These are phyloP conservation scores for Malania oleifera DNA, from an alignment of 164 flowering plant species.

Conservation along the genomic window DNA sequence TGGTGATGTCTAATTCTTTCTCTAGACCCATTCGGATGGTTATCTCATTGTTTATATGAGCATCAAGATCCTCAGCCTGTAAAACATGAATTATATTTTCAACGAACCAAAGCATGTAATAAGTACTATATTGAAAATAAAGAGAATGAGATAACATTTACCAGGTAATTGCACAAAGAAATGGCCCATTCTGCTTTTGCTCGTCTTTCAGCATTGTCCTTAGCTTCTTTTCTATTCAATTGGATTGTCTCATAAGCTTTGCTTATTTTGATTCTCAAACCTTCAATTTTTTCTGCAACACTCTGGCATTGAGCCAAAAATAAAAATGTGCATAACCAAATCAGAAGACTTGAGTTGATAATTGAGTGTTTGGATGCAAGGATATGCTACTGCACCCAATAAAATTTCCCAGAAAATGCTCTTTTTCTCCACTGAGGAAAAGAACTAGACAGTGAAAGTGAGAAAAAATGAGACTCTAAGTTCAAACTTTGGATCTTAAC, in stretches of 20 bases:
- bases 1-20: slow-evolving; percentile 27
- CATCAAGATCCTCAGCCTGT: slow-evolving; percentile 45
- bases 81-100: neutral
- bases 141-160: slow-evolving; percentile 13
- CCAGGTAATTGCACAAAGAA: slow-evolving; percentile 41
- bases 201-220: slow-evolving; percentile 28
- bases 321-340: neutral
- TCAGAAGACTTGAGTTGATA: neutral
- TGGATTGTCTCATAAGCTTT: slow-evolving; percentile 28
- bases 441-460: neutral
- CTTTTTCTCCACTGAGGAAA: neutral
- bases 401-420: neutral
- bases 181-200: slow-evolving; percentile 55
- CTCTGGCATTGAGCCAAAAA: slow-evolving; percentile 21
- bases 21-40: slow-evolving; percentile 21
- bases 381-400: too few relatives aligned
- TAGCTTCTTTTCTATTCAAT: slow-evolving; percentile 29
- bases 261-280: slow-evolving; percentile 27
- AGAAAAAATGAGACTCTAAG: too few relatives aligned
- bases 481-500: too few relatives aligned
- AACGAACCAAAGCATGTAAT: neutral
- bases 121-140: neutral
- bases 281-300: slow-evolving; percentile 30
- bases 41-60: slow-evolving; percentile 29
- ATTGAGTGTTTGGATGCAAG: slow-evolving; percentile 4